Conservation (phyloP, 2,329 filamentous ascomycete species). For the Ophiostoma ips region DNA sequence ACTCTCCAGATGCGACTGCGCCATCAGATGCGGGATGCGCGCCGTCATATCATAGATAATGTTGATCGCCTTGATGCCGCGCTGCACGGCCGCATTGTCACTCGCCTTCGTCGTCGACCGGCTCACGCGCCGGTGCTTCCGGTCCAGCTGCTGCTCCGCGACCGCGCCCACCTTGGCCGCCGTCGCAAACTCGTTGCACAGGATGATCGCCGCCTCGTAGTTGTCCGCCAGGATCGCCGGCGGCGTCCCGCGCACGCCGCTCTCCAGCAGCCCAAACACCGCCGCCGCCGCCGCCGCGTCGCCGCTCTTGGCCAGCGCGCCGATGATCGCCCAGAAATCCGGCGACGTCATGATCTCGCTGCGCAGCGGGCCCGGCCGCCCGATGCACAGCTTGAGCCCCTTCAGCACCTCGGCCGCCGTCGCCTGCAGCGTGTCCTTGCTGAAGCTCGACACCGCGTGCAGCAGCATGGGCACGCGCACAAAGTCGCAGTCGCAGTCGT, state of each 20-base stretch:
- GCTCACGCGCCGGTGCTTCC: constrained; percentile 21
- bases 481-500: constrained; percentile 81
- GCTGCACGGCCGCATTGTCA: constrained; percentile 57
- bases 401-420: constrained; percentile 63
- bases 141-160: constrained; percentile 54
- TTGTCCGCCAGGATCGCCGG: constrained; percentile 88
- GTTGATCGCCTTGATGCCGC: constrained; percentile 67
- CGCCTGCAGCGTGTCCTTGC: constrained; percentile 61
- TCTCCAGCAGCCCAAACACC: constrained; percentile 80
- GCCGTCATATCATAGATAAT: constrained; percentile 71
- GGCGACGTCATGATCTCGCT: constrained; percentile 93
- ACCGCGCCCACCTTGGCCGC: constrained; percentile 60
- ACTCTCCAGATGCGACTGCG: constrained; percentile 81
- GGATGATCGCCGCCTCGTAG: constrained; percentile 71
- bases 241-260: constrained; percentile 57
- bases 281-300: constrained; percentile 59
- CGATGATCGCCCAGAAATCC: constrained; percentile 89
- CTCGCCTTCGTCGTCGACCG: constrained; percentile 40
- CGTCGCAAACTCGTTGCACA: constrained; percentile 82
- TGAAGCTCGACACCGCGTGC: constrained; percentile 79
- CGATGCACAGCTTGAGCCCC: constrained; percentile 68
- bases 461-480: constrained; percentile 83
- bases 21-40: constrained; percentile 74
- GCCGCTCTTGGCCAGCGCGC: constrained; percentile 53
- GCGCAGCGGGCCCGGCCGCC: constrained; percentile 60